Percentiles rank a stretch among this genome's conserved stretches.
Evolutionary conservation across 176 grass and related monocot genomes (phyloP).

Genomic region (Juncus effusus): DNA sequence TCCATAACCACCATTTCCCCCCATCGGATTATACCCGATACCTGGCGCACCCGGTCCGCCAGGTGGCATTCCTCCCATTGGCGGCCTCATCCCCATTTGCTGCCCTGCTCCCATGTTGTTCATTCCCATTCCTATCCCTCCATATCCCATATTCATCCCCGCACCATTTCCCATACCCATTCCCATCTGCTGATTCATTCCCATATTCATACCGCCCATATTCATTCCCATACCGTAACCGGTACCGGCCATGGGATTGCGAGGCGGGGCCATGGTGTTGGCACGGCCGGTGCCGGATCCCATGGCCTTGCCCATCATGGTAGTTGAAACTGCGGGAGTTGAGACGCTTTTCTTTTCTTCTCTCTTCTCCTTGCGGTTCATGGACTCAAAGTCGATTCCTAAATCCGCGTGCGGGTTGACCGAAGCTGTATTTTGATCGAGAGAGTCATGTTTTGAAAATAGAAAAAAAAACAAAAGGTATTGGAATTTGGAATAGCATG

Average conservation of each 20-base stretch:
- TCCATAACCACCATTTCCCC: slow-evolving; percentile 44
- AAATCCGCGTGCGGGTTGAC: slow-evolving; percentile 92
- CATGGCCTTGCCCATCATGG: slow-evolving; percentile 95
- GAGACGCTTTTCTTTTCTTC: slow-evolving; percentile 71
- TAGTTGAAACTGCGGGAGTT: slow-evolving; percentile 54
- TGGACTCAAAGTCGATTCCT: slow-evolving; percentile 95
- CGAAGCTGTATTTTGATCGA: slow-evolving; percentile 51
- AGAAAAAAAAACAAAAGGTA: background rate
- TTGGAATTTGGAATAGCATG: background rate
- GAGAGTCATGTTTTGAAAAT: background rate
- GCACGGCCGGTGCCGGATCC: slow-evolving; percentile 72
- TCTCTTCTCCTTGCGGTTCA: slow-evolving; percentile 93
- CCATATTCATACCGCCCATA: slow-evolving; percentile 60
- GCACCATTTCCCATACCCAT: slow-evolving; percentile 41
- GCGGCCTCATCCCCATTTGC: slow-evolving; percentile 54
- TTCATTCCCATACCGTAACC: slow-evolving; percentile 31
- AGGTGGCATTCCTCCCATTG: slow-evolving; percentile 52
- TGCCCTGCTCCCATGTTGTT: slow-evolving; percentile 41
- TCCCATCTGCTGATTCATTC: slow-evolving; percentile 36
- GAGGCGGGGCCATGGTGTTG: slow-evolving; percentile 40
- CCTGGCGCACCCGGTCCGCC: slow-evolving; percentile 56
- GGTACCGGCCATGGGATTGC: slow-evolving; percentile 49
- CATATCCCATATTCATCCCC: slow-evolving; percentile 40
- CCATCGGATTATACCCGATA: slow-evolving; percentile 73
- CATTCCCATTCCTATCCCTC: slow-evolving; percentile 44